Conservation (phyloP, 73 alveolate species). For the Breviolum minutum region DNA sequence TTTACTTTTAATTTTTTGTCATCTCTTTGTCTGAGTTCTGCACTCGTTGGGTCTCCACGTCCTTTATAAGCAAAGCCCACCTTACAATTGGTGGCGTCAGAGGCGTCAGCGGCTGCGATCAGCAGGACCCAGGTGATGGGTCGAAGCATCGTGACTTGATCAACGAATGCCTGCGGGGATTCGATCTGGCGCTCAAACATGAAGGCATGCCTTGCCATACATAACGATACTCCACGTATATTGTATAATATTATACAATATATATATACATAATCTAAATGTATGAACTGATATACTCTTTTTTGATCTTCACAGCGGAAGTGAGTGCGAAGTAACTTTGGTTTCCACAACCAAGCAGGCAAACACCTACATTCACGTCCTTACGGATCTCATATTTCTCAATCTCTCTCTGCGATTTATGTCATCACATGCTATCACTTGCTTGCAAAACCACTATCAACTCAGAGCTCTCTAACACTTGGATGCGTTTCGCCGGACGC, state of each 20-base stretch:
- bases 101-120: neutral
- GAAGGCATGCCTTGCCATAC: neutral
- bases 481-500: neutral
- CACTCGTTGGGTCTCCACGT: neutral
- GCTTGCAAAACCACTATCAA: neutral
- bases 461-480: neutral
- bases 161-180: slow-evolving; percentile 17
- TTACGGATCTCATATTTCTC: neutral
- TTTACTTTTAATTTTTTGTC: too few species aligned
- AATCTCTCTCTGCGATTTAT: neutral
- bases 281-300: neutral
- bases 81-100: neutral
- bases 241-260: neutral
- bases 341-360: too few species aligned
- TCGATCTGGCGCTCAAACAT: neutral
- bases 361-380: too few species aligned
- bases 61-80: neutral
- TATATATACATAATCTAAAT: neutral
- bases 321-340: too few species aligned
- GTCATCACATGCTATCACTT: neutral
- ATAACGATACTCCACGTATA: neutral
- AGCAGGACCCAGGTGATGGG: neutral
- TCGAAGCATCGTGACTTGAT: slow-evolving; percentile 19
- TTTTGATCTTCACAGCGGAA: neutral
- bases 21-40: neutral